Evolutionary conservation across 1,284 basidiomycete genomes (phyloP).

Genomic region (Cutaneotrichosporon sp.): DNA sequence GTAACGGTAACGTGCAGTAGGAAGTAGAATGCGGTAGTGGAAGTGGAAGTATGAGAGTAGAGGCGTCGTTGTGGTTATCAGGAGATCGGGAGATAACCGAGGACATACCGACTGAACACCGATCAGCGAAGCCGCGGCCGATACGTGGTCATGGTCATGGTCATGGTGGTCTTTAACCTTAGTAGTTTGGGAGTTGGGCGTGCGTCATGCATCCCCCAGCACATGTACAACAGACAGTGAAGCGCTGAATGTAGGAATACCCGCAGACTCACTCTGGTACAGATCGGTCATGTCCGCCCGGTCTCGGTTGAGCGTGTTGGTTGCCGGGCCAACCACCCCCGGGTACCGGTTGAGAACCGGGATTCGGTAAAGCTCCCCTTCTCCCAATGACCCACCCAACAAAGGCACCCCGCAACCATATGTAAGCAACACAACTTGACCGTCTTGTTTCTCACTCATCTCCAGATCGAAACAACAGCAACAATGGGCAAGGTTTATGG

Average conservation of each 20-base stretch:
- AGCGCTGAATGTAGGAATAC: too few species aligned
- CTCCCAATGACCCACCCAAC: too few species aligned
- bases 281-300: background rate
- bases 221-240: too few species aligned
- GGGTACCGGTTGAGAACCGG: background rate
- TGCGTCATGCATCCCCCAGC: too few species aligned
- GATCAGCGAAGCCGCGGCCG: too few species aligned
- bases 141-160: too few species aligned
- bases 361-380: background rate
- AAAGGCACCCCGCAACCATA: background rate
- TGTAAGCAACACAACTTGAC: background rate
- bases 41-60: background rate
- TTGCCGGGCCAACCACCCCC: background rate
- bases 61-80: background rate
- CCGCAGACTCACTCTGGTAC: too few species aligned
- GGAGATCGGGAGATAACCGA: too few species aligned
- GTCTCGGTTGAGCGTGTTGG: background rate
- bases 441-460: background rate
- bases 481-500: conserved; percentile 6
- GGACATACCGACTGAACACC: too few species aligned
- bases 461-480: background rate
- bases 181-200: too few species aligned
- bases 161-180: too few species aligned
- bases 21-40: background rate
- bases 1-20: background rate